Evolutionary conservation across 306 rosid genomes (phyloP).

Genomic region (Abrus precatorius): DNA sequence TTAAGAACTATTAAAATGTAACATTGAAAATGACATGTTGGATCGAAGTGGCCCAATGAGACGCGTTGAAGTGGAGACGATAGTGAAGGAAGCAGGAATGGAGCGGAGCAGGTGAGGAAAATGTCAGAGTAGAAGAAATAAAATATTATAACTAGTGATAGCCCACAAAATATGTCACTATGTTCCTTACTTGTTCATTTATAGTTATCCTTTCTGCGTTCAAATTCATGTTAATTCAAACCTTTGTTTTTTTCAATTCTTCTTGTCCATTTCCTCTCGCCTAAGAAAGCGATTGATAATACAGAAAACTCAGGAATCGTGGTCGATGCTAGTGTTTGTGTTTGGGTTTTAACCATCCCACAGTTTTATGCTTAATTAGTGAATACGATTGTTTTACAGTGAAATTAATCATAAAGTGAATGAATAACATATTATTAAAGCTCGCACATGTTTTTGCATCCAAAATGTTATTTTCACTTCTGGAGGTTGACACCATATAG

Average conservation of each 20-base stretch:
- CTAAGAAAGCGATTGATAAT: constrained; percentile 21
- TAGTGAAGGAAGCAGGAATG: background rate
- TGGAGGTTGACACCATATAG: no score
- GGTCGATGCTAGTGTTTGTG: no score
- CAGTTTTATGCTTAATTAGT: no score
- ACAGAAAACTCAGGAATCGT: background rate
- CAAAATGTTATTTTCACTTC: no score
- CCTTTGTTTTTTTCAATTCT: background rate
- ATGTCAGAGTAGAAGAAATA: background rate
- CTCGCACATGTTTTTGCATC: no score
- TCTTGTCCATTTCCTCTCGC: constrained; percentile 32
- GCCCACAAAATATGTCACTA: constrained; percentile 9
- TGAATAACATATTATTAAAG: no score
- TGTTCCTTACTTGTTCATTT: background rate
- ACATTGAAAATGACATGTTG: constrained; percentile 31
- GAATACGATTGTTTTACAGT: no score
- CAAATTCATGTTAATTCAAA: background rate
- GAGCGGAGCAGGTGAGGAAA: constrained; percentile 8
- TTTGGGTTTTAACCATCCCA: no score
- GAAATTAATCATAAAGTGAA: no score
- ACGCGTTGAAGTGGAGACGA: constrained; percentile 25
- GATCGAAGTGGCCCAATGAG: constrained; percentile 33
- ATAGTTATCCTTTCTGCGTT: background rate
- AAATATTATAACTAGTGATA: background rate
- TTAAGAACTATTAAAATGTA: background rate